Base-by-base conservation (phyloP, 2,329 filamentous ascomycete genomes). In the Penicillium sclerotigenum region DNA sequence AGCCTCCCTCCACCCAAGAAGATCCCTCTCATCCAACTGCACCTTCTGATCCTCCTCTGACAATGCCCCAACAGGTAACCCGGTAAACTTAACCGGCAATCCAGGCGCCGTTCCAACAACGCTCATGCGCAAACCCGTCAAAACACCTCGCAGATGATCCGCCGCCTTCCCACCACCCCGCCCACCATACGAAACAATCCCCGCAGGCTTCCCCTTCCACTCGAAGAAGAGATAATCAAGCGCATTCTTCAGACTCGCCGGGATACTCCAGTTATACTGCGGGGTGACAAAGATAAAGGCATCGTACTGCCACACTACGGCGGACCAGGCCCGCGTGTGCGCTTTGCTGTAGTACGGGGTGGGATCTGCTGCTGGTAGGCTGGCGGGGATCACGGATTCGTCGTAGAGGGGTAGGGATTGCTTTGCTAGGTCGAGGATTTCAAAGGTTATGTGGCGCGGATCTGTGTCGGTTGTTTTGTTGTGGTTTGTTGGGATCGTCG, bases 181-280 rank as follows among this genome's bases (percentile, higher is more conserved):
- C 0, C 76, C 75, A 5, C 83, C 83, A 69, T 85, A 85, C 54
- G 75, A 80, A 26, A 86, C 76, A 54, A 86, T 74, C 45, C 73
- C 71, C 18, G 75, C 77, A 0, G 82, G 79, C 67, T 85, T 85
- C 9, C 78, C 80, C 24, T 69, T 76, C 80, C 82, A 85, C 65
- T 85, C 83, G 62, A 85, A 71, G 61, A 76, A 79, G 0, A 87
- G 75, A 63, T 83, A 86, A 66, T 87, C 84, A 53, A 87, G 77
- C 6, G 84, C 83, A 64, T 86, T 87, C 73, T 87, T 87, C 47
- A 82, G 70, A 7, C 73, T 77, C 0, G 79, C 82, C 0, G 83
- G 73, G 6, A 84, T 70, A 24, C 81, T 78, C 66, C 73, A 80
- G 72, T 87, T 86, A 65, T 86, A 86, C 38, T 75, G 75, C 2